phyloP scores from a whole-genome alignment of 140 eudicot genomes.

The Senecio squalidus region DNA sequence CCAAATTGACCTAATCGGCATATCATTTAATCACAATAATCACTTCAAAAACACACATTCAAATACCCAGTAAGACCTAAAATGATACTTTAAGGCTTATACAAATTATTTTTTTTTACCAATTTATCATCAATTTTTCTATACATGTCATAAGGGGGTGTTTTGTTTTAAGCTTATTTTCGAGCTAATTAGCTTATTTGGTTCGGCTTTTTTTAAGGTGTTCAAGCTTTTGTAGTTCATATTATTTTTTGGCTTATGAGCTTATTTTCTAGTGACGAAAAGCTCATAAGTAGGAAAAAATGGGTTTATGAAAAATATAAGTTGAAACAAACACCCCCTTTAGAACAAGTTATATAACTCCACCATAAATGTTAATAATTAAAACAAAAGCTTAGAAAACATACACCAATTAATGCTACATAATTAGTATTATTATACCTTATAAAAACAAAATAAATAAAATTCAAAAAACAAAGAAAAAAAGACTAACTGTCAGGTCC shows the following conservation, averaged over 20 bases:
- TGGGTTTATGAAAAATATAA: no score
- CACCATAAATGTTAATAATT: no score
- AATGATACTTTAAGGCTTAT: background rate
- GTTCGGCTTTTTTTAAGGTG: no score
- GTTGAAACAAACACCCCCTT: no score
- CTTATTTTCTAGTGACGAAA: background rate
- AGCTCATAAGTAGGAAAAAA: no score
- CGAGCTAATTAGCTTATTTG: no score
- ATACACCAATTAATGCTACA: no score
- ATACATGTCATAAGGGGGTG: no score
- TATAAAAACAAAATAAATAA: background rate
- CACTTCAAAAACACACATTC: background rate
- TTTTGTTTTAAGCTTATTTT: background rate
- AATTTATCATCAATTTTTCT: background rate
- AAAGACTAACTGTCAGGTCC: conserved; percentile 63
- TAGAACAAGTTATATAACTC: no score
- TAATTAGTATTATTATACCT: no score
- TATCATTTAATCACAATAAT: conserved; percentile 1
- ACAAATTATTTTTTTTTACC: background rate
- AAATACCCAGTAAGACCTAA: background rate
- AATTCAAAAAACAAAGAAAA: background rate
- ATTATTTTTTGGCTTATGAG: background rate
- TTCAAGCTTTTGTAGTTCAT: no score
- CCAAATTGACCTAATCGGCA: conserved; percentile 5
- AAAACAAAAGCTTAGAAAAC: no score